These are phyloP conservation scores for Pseudonectria foliicola DNA, from an alignment of 2,329 filamentous ascomycete species.

Conservation along the genomic window DNA sequence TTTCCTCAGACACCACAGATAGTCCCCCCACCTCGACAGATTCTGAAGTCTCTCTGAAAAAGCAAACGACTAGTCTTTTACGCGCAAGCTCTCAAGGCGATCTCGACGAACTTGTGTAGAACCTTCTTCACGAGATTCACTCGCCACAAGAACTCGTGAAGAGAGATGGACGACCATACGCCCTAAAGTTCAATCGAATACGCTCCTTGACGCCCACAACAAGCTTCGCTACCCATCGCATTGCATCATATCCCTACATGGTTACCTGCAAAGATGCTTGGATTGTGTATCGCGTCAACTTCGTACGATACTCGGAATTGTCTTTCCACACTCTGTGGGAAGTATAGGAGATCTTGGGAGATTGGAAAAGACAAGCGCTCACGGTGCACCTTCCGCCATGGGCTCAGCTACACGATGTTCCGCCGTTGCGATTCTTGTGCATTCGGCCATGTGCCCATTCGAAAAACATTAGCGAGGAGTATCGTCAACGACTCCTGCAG, in stretches of 20 bases:
- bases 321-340: slow-evolving; percentile 2
- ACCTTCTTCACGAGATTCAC: too few species aligned
- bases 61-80: too few species aligned
- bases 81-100: too few species aligned
- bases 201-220: slow-evolving; percentile 1
- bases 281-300: slow-evolving; percentile 1
- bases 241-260: not conserved
- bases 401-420: not conserved
- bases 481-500: too few species aligned
- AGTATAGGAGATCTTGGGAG: slow-evolving; percentile 1
- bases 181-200: not conserved
- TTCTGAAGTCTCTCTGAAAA: too few species aligned
- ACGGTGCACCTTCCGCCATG: not conserved
- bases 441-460: too few species aligned
- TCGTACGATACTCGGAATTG: not conserved
- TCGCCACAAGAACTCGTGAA: not conserved
- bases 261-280: slow-evolving; percentile 3
- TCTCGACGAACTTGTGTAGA: too few species aligned
- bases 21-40: too few species aligned
- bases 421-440: too few species aligned
- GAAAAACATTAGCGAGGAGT: too few species aligned
- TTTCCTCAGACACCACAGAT: too few species aligned
- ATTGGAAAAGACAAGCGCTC: not conserved
- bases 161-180: slow-evolving; percentile 3
- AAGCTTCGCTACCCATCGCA: not conserved